A percentile compares a stretch with the other conserved stretches of the same genome.
Evolutionary conservation across 1,139 yeast genomes (phyloP).

Genomic region (Taiozyma onychis): DNA sequence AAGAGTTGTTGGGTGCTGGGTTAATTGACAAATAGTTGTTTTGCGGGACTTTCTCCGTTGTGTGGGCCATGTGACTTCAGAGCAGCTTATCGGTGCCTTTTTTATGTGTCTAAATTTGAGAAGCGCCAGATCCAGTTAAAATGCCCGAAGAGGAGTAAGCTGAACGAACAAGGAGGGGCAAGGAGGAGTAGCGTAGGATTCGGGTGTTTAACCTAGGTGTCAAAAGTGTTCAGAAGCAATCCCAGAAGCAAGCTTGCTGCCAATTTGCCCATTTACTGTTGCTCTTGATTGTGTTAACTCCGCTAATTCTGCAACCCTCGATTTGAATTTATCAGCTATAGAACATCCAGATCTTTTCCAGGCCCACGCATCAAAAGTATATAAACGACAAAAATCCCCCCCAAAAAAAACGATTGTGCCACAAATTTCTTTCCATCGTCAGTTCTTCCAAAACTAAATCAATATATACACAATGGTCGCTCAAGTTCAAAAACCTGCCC

Average conservation of each 20-base stretch:
- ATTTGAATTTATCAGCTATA: not conserved
- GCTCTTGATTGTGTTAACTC: not conserved
- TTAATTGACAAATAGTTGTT: no score
- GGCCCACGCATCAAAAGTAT: not conserved
- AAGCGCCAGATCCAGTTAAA: not conserved
- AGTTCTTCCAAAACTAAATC: not conserved
- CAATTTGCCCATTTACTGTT: not conserved
- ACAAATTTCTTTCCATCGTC: not conserved
- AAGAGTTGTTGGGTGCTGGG: not conserved
- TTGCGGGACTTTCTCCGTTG: no score
- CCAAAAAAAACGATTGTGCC: not conserved
- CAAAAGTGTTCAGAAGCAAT: not conserved
- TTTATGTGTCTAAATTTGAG: not conserved
- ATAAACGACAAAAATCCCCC: not conserved
- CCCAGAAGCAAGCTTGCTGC: not conserved
- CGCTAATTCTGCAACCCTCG: not conserved
- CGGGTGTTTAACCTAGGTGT: not conserved
- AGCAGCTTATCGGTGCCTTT: not conserved
- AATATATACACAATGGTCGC: conserved; percentile 59
- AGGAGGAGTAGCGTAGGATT: not conserved
- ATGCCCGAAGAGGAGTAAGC: not conserved
- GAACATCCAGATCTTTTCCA: not conserved
- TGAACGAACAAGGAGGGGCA: not conserved
- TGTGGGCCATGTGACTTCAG: not conserved
- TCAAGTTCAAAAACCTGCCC: conserved; percentile 90